Evolutionary conservation across 1,284 basidiomycete species (phyloP), one percentile per base, ranked within the genome.

Genomic region (Rhodotorula sp.): DNA sequence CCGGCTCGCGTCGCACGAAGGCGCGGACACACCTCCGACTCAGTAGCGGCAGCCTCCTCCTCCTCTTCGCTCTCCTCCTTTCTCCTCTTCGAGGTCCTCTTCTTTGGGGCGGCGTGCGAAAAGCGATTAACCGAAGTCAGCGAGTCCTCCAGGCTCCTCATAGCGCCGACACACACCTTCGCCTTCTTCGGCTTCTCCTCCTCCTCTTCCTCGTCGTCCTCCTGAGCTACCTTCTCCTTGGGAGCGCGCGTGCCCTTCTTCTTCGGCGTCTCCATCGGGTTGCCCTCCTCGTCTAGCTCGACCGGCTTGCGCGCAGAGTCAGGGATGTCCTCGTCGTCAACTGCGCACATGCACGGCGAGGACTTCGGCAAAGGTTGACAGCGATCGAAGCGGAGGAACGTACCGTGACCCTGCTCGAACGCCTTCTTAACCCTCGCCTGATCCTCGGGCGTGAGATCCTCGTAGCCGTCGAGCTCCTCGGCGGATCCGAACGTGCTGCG

Each of bases 261-360:
- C 67, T 66, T 70, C 58, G 68, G 51, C 64, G 47, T 36, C 54
- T 66, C 29, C 39, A 51, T 30, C 34, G 32, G n/a, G 57, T 67
- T 34, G 36, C 30, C 58, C n/a, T 60, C 72, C 47, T 56, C 60
- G 29, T 55, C 66, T 11, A 55, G 49, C 47, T 62, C 61, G 17
- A 24, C 65, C 10, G 67, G 68, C 66, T 76, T 77, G 46, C 71
- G 67, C 22, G 76, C 76, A 11, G 70, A 51, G 4, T 76, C 75
- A 49, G 76, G 76, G 46, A 77, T 72, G 58, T 77, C 76, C 47
- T 68, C 70, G 32, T 68, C 66, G 10, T 39, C 76, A 9, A 76
- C 72, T 76, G 62, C 30, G 49, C 4, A 7, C 1, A 1, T 1
- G 22, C 4, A 8, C 10, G 5, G 17, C 30, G 30, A 22, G 15